These are phyloP conservation scores for Lecanicillium sp. DNA, from an alignment of 2,329 filamentous ascomycete genomes.

Conservation along the genomic window DNA sequence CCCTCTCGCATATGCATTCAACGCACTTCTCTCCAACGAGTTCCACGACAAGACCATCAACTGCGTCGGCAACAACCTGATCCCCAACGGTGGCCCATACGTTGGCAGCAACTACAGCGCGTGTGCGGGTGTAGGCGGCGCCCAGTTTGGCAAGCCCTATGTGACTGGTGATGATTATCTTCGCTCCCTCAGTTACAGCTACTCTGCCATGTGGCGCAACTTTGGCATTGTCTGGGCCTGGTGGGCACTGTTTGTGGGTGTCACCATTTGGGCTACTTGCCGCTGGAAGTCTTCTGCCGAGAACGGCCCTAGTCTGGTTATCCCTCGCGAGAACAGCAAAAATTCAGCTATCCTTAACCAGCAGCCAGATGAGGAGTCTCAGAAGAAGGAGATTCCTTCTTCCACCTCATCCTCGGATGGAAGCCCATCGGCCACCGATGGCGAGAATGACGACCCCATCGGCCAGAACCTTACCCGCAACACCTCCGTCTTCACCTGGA, in stretches of 20 bases:
- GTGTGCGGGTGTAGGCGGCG: conserved; percentile 55
- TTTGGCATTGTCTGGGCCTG: conserved; percentile 58
- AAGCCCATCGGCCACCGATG: conserved; percentile 30
- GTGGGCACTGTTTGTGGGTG: conserved; percentile 52
- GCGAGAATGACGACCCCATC: conserved; percentile 15
- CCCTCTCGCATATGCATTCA: conserved; percentile 64
- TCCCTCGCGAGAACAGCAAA: conserved; percentile 51
- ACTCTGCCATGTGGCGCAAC: conserved; percentile 52
- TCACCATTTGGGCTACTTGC: conserved; percentile 53
- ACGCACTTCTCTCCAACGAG: conserved; percentile 64
- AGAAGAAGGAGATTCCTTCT: conserved; percentile 19
- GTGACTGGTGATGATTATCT: conserved; percentile 57
- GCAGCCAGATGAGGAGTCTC: conserved; percentile 44
- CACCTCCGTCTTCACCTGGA: conserved; percentile 68
- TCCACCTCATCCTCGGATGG: background rate
- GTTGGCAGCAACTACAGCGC: conserved; percentile 36
- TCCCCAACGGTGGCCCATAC: conserved; percentile 47
- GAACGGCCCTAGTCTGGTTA: conserved; percentile 48
- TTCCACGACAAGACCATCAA: conserved; percentile 53
- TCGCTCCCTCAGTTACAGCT: conserved; percentile 45
- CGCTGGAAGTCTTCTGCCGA: conserved; percentile 50
- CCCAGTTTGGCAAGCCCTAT: conserved; percentile 38
- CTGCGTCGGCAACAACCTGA: conserved; percentile 43
- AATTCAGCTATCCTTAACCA: conserved; percentile 10
- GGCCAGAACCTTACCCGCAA: conserved; percentile 47